Evolutionary conservation across 2,329 filamentous ascomycete species (phyloP), one percentile per base, ranked within the genome.

Genomic region (Colletotrichum simmondsii): DNA sequence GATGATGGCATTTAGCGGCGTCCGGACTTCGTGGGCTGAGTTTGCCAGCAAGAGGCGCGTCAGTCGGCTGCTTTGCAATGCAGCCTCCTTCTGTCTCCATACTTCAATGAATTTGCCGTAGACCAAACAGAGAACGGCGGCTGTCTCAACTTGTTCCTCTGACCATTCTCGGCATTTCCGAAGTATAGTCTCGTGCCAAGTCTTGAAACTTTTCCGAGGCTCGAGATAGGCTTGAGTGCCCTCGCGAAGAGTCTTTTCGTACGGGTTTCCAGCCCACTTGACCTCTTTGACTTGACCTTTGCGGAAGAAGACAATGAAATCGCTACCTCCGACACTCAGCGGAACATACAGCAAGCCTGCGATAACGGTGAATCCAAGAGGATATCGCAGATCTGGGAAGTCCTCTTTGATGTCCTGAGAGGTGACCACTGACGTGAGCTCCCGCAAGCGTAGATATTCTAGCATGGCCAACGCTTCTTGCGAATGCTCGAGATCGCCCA

Each of bases 221-320:
- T 97, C 94, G 0, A 97, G 84, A 75, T 93, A 95, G 0, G 89
- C 90, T 42, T 91, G 87, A 0, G 93, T 95, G 1, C 93, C 93
- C 78, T 93, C 88, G 76, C 92, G 91, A 71, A 95, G 81, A 22
- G 88, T 87, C 79, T 96, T 97, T 72, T 97, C 93, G 77, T 97
- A 95, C 0, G 94, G 94, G 77, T 95, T 98, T 2, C 92, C 95
- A 3, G 93, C 95, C 95, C 92, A 97, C 80, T 92, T 95, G 24
- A 94, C 94, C 81, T 94, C 92, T 78, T 89, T 93, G 32, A 91
- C 80, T 77, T 95, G 94, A 0, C 92, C 92, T 76, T 88, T 92
- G n/a, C 95, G 90, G 83, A 97, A 97, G 79, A 98, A 97, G 0
- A 95, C 93, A 56, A 98, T 97, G 77, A 98, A 98, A 77, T 98